Evolutionary conservation across 768 basidiomycete species (phyloP).

Genomic region (Tulasnella sp.): DNA sequence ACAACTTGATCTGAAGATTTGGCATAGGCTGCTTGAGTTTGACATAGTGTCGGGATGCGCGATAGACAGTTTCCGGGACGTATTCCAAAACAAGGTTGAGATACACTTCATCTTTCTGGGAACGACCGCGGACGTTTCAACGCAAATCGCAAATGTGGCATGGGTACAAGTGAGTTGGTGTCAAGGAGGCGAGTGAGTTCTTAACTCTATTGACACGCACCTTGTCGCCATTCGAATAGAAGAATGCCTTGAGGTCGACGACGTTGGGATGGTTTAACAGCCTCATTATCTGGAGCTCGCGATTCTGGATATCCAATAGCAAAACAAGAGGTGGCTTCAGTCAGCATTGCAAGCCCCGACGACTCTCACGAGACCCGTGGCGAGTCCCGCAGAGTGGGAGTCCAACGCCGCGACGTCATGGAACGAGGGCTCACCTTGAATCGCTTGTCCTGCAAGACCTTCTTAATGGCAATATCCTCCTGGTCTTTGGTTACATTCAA

Average conservation of each 20-base stretch:
- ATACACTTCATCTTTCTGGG: constrained; percentile 98
- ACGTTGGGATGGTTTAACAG: constrained; percentile 95
- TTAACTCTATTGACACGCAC: constrained; percentile 32
- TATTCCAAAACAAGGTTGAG: constrained; percentile 99
- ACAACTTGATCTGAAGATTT: constrained; percentile 98
- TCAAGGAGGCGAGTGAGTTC: background rate
- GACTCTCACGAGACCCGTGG: constrained; percentile 2
- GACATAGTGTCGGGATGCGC: constrained; percentile 95
- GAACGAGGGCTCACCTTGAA: constrained; percentile 68
- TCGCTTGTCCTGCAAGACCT: constrained; percentile 98
- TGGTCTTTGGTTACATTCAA: constrained; percentile 48
- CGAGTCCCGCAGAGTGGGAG: background rate
- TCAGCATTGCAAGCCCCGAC: background rate
- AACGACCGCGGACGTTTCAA: background rate
- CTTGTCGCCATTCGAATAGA: constrained; percentile 99
- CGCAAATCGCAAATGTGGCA: background rate
- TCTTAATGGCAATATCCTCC: constrained; percentile 98
- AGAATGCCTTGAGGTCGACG: constrained; percentile 93
- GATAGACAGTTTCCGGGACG: constrained; percentile 98
- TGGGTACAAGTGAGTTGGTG: background rate
- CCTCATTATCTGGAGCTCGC: constrained; percentile 98
- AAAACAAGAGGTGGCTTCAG: background rate
- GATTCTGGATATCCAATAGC: constrained; percentile 59
- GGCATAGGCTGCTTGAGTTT: constrained; percentile 99
- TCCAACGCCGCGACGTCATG: background rate